These are phyloP conservation scores for Lolium multiflorum DNA, from an alignment of 176 grass and related monocot species.

Conservation along the genomic window DNA sequence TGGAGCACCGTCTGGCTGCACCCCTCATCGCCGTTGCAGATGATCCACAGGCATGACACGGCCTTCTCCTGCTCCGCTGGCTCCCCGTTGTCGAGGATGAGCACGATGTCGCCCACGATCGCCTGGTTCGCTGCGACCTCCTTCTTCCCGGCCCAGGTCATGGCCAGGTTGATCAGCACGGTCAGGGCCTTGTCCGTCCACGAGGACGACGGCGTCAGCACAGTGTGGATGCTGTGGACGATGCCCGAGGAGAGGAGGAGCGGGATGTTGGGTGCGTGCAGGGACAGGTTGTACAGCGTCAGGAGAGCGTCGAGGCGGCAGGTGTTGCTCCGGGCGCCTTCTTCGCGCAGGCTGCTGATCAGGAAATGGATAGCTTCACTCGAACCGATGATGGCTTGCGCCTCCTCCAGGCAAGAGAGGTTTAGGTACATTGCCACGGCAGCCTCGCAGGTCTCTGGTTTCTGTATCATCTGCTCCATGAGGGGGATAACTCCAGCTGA, in stretches of 20 bases:
- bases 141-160: conserved; percentile 45
- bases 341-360: conserved; percentile 33
- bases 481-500: conserved; percentile 61
- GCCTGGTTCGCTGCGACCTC: conserved; percentile 50
- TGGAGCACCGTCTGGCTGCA: conserved; percentile 67
- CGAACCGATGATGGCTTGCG: conserved; percentile 61
- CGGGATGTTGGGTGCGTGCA: conserved; percentile 56
- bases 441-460: conserved; percentile 49
- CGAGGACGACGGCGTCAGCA: conserved; percentile 35
- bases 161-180: conserved; percentile 64
- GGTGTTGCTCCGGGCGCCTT: conserved; percentile 35
- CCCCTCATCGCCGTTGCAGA: conserved; percentile 62
- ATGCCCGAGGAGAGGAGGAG: conserved; percentile 56
- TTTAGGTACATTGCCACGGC: conserved; percentile 84
- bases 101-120: conserved; percentile 57
- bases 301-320: conserved; percentile 62
- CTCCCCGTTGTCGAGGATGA: conserved; percentile 60
- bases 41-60: conserved; percentile 63
- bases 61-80: conserved; percentile 71
- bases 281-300: conserved; percentile 77
- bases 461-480: conserved; percentile 78
- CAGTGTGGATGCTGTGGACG: conserved; percentile 44
- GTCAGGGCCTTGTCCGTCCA: conserved; percentile 72
- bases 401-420: conserved; percentile 69
- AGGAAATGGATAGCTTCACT: conserved; percentile 60